Evolutionary conservation across 768 basidiomycete species (phyloP).

Genomic region (Mycena pura): DNA sequence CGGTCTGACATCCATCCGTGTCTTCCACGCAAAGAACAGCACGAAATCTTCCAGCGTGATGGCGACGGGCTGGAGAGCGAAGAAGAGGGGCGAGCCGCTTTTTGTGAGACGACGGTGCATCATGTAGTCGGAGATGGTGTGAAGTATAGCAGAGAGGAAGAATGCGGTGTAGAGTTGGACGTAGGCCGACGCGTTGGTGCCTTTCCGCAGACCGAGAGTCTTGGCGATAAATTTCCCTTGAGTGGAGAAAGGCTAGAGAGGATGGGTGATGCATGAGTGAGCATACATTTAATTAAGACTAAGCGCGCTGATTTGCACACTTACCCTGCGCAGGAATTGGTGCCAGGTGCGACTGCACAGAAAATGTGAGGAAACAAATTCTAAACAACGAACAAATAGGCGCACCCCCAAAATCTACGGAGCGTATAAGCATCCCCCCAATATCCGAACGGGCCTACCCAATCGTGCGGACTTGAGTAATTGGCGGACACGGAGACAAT

Average conservation of each 20-base stretch:
- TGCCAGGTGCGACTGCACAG: constrained; percentile 39
- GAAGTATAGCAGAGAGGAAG: constrained; percentile 38
- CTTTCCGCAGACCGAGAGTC: constrained; percentile 25
- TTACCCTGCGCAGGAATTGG: constrained; percentile 37
- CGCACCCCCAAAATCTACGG: constrained; percentile 44
- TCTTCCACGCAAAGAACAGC: constrained; percentile 29
- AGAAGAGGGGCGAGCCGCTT: constrained; percentile 32
- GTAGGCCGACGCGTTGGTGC: constrained; percentile 31
- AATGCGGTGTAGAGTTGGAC: constrained; percentile 41
- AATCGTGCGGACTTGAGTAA: constrained; percentile 31
- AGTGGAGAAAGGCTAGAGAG: constrained; percentile 28
- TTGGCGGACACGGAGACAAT: constrained; percentile 19
- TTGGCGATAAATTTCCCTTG: constrained; percentile 31
- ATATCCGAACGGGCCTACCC: constrained; percentile 36
- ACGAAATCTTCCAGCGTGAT: constrained; percentile 40
- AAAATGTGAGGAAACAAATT: not conserved
- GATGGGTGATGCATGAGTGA: too few species aligned
- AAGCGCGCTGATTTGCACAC: not conserved
- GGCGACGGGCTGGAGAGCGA: constrained; percentile 35
- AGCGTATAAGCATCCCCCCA: constrained; percentile 39
- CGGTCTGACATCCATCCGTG: constrained; percentile 12
- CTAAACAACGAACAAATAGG: not conserved
- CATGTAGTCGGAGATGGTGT: constrained; percentile 33
- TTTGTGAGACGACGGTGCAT: constrained; percentile 8
- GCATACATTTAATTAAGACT: not conserved